Base-by-base conservation (phyloP, 2,329 filamentous ascomycete species). In the Colletotrichum chrysophilum region DNA sequence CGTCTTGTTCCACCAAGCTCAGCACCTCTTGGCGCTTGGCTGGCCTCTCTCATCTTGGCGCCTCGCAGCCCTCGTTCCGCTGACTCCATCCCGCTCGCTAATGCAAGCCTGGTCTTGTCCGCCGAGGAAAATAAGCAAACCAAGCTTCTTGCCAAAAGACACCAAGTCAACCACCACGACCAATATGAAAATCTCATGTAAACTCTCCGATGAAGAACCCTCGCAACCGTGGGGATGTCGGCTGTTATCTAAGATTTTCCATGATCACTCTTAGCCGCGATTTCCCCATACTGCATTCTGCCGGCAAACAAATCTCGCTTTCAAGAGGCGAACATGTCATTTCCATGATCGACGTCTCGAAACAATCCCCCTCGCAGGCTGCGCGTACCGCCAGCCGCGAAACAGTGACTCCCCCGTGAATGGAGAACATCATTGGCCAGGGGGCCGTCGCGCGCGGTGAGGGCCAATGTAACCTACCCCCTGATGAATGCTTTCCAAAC, bases 1-100 rank as follows among this genome's bases (percentile, higher is more conserved):
- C 58, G 58, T 52, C 34, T 66, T 36, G 66, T 48, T 70, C 72
- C 52, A 55, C 55, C 30, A 24, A 24, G 48, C 21, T 55, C 56
- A 67, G 38, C 38, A 74, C 24, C n/a, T 21, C 72, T 71, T 66
- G 69, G 72, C 72, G 16, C 72, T 75, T 75, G 72, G 68, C 72
- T 61, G 36, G 36, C 36, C 36, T 43, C 36, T 43, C 7, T 43
- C 24, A 30, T 26, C 72, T 71, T 66, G 69, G 72, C 72, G 7
- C 72, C 71, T 75, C 68, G 61, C 72, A 52, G 16, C 55, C 34
- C 21, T 62, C 24, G 52, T 55, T 28, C 60, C 69, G 30, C 69
- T 32, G 34, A 60, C 52, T 36, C 62, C 48, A 38, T 68, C 48
- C 56, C 56, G 32, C 68, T 62, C 69, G 62, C 69, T 67, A 67